Conservation (phyloP, 768 basidiomycete genomes). For the Paxillus ammoniavirescens region DNA sequence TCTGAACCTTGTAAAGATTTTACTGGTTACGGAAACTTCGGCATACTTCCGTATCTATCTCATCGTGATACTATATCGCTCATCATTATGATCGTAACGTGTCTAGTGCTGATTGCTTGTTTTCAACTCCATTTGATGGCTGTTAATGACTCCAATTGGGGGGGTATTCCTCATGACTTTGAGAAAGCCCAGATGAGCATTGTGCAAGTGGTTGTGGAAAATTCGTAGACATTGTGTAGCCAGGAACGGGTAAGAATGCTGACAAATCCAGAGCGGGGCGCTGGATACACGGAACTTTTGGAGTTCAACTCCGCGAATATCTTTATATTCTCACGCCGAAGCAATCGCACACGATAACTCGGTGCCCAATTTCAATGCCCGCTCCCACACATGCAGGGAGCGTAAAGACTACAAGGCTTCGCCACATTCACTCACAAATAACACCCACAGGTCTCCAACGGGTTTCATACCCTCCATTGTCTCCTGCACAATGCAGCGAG, state of each 20-base stretch:
- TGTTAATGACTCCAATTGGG: background rate
- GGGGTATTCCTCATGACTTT: background rate
- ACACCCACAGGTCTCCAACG: constrained; percentile 6
- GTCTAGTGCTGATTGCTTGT: background rate
- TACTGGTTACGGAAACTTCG: constrained; percentile 3
- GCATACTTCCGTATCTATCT: constrained; percentile 1
- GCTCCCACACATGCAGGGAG: constrained; percentile 38
- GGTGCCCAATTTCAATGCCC: constrained; percentile 40
- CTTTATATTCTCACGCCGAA: constrained; percentile 30
- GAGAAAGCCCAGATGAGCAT: background rate
- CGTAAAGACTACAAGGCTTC: constrained; percentile 19
- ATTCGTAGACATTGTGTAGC: background rate
- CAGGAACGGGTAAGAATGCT: constrained; percentile 13
- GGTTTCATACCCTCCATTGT: background rate
- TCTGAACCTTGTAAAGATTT: background rate
- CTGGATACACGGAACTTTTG: constrained; percentile 36
- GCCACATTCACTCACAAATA: constrained; percentile 17
- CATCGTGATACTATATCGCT: background rate
- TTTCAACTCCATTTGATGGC: background rate
- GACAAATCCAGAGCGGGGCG: constrained; percentile 17
- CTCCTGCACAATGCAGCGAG: constrained; percentile 40
- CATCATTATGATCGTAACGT: background rate
- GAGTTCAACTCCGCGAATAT: constrained; percentile 34
- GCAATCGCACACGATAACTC: constrained; percentile 36
- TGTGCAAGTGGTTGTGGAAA: background rate